A percentile compares a stretch with the other conserved stretches of the same genome.
phyloP scores from a whole-genome alignment of 768 basidiomycete species.

The Calocybe indica region DNA sequence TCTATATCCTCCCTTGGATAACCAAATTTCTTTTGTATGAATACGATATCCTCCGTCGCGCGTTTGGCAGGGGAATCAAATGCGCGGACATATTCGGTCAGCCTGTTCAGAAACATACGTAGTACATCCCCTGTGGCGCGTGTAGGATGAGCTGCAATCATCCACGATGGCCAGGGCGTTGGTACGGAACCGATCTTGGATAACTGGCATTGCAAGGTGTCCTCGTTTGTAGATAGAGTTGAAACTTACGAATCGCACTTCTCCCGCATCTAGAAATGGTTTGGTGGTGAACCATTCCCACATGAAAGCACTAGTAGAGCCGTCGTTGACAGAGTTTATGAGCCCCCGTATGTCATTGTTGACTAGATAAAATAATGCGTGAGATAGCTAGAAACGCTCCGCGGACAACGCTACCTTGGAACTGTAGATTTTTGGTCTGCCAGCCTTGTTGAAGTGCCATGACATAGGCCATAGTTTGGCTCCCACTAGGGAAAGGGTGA shows the following conservation, averaged over 20 bases:
- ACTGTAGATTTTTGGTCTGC: slow-evolving; percentile 56
- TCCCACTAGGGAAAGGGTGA: slow-evolving; percentile 46
- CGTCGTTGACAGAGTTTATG: slow-evolving; percentile 83
- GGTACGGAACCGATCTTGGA: slow-evolving; percentile 74
- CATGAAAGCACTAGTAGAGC: slow-evolving; percentile 86
- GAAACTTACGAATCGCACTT: slow-evolving; percentile 73
- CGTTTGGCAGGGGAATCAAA: slow-evolving; percentile 63
- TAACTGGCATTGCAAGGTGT: not conserved
- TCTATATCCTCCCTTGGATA: slow-evolving; percentile 80
- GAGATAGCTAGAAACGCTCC: not conserved
- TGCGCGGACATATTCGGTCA: slow-evolving; percentile 58
- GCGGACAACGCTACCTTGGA: slow-evolving; percentile 46
- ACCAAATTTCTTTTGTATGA: slow-evolving; percentile 73
- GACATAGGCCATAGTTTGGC: slow-evolving; percentile 93
- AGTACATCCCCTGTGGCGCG: slow-evolving; percentile 46
- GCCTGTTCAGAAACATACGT: slow-evolving; percentile 50
- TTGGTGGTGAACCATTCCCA: slow-evolving; percentile 88
- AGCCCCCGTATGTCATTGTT: slow-evolving; percentile 80
- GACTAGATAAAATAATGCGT: slow-evolving; percentile 33
- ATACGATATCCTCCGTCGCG: slow-evolving; percentile 56
- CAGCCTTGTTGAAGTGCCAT: slow-evolving; percentile 89
- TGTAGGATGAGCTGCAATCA: slow-evolving; percentile 80
- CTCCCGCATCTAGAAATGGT: slow-evolving; percentile 71
- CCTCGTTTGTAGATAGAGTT: not conserved
- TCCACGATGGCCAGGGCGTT: slow-evolving; percentile 97